Percentiles rank a stretch among this genome's conserved stretches.
Conservation (phyloP, 75 land plant genomes). For the Adiantum capillusveneris region DNA sequence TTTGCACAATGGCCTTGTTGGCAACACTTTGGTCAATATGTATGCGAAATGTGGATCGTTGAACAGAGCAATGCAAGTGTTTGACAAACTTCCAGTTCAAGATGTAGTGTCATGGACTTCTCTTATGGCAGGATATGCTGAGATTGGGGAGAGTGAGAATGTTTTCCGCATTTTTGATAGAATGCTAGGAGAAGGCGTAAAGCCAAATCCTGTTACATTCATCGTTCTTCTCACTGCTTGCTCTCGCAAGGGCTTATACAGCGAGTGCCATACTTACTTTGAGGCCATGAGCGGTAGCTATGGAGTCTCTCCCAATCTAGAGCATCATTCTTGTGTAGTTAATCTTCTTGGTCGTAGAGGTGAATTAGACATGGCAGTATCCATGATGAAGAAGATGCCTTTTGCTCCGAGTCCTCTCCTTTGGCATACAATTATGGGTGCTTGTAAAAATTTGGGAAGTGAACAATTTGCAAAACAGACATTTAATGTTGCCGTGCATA, state of each 20-base stretch:
- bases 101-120: constrained; percentile 18
- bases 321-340: constrained; percentile 56
- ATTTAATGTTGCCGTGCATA: too few relatives aligned
- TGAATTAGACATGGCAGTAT: constrained; percentile 25
- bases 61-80: not conserved
- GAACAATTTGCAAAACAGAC: constrained; percentile 34
- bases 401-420: constrained; percentile 23
- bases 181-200: constrained; percentile 7
- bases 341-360: constrained; percentile 44
- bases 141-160: constrained; percentile 3
- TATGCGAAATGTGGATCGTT: constrained; percentile 2
- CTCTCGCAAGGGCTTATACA: constrained; percentile 19
- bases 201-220: constrained; percentile 13
- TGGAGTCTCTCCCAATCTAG: constrained; percentile 31
- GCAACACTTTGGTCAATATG: not conserved
- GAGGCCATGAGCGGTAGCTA: constrained; percentile 29
- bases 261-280: constrained; percentile 22
- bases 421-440: constrained; percentile 43
- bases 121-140: constrained; percentile 15
- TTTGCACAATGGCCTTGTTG: not conserved
- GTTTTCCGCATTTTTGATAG: constrained; percentile 5
- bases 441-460: constrained; percentile 39
- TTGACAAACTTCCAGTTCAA: not conserved
- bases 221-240: constrained; percentile 8
- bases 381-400: constrained; percentile 39